Conservation (phyloP, 495 filamentous ascomycete species). For the Hypoxylon perforatum region DNA sequence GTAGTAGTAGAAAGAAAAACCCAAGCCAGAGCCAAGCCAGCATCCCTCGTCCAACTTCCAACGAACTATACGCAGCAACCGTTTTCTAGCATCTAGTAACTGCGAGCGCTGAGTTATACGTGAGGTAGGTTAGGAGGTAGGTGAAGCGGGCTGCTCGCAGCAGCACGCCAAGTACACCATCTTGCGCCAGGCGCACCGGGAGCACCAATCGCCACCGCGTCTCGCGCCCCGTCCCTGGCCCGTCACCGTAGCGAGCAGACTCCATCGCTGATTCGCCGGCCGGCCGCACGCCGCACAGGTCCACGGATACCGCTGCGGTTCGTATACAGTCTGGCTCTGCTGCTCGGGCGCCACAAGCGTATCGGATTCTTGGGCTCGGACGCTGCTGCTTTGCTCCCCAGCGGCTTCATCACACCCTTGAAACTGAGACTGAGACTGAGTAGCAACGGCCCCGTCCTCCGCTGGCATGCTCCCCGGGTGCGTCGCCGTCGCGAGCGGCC, state of each 20-base stretch:
- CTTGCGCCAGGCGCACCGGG: slow-evolving; percentile 43
- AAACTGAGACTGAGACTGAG: no score
- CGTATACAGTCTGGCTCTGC: no score
- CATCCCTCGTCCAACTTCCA: slow-evolving; percentile 1
- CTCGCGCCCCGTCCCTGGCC: slow-evolving; percentile 29
- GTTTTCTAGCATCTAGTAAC: background rate
- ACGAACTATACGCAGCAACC: background rate
- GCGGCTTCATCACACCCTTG: no score
- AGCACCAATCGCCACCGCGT: slow-evolving; percentile 41
- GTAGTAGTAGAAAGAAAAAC: background rate
- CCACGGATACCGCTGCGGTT: background rate
- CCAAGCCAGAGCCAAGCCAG: background rate
- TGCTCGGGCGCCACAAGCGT: no score
- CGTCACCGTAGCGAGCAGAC: slow-evolving; percentile 30
- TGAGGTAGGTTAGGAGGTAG: no score
- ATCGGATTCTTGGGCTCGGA: no score
- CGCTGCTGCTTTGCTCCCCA: no score
- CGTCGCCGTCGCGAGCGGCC: background rate
- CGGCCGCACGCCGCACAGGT: slow-evolving; percentile 39
- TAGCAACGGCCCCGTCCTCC: no score
- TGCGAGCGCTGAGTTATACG: background rate
- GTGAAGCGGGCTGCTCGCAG: slow-evolving; percentile 15
- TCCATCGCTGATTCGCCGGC: slow-evolving; percentile 39
- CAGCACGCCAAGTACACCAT: slow-evolving; percentile 34
- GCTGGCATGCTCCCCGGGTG: no score